Evolutionary conservation across 352 stramenopile species (phyloP), one percentile per base, ranked within the genome.

Genomic region (Thalassiosira exigua): DNA sequence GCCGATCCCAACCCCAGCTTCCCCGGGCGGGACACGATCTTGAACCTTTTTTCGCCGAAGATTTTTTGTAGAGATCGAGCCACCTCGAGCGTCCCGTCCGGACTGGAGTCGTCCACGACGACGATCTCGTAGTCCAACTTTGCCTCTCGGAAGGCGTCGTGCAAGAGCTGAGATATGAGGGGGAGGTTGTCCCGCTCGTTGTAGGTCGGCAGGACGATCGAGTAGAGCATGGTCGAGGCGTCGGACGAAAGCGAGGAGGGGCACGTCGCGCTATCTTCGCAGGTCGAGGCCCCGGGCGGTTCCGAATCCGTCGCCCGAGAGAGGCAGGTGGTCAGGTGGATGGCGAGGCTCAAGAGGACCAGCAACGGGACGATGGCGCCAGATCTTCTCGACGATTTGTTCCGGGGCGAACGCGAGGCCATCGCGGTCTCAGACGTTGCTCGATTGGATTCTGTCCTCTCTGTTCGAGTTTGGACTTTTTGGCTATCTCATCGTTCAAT

Each of bases 111-210:
- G 70, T 99, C 97, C 5, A 99, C 95, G 39, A 99, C 94, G 32
- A 99, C 91, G 65, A 99, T 96, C 90, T 99, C 96, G 82, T 97
- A 99, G 22, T 92, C 85, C 4, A 93, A 46, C 33, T 88, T 82
- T 4, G 65, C 54, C 48, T 96, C 89, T 11, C 86, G 88, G 79
- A 99, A 98, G 3, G 92, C 92, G 85, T 97, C 95, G 73, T 98
- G 91, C 21, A 99, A 74, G 53, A 99, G 90, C 89, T 96, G 98
- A n/a, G 98, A 92, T 51, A 98, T 98, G 12, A 99, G 89, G 27
- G 97, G 97, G 21, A 99, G 89, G 88, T 99, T 99, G 72, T 99
- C 96, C 32, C 95, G 91, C 87, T 99, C 97, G 82, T 99, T 99
- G 89, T 98, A 99, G 30, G 96, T 99, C 60, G 97, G 97, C 68